phyloP scores from a whole-genome alignment of 2,329 filamentous ascomycete genomes.

The Leptographium radiaticola region DNA sequence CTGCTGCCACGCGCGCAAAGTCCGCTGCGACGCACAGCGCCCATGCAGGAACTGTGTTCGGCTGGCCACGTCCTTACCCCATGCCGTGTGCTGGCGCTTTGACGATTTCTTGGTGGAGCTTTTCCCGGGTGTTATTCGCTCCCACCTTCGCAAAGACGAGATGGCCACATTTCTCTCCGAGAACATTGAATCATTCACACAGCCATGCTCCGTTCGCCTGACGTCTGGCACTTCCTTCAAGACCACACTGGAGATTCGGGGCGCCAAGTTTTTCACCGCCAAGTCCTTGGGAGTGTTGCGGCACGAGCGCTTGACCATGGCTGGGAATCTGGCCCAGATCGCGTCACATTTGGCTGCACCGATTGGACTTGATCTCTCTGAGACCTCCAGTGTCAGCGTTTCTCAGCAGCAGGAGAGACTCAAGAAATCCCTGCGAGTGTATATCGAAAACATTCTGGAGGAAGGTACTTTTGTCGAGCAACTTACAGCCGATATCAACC shows the following conservation, averaged over 20 bases:
- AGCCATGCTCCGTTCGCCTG: conserved; percentile 30
- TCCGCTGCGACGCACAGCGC: conserved; percentile 41
- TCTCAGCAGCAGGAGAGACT: conserved; percentile 31
- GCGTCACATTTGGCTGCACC: conserved; percentile 30
- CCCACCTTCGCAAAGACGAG: conserved; percentile 36
- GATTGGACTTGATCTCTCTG: conserved; percentile 35
- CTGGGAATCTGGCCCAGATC: conserved; percentile 24
- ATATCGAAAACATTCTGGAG: conserved; percentile 32
- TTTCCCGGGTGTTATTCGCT: conserved; percentile 38
- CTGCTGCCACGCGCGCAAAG: conserved; percentile 46
- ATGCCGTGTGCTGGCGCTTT: conserved; percentile 47
- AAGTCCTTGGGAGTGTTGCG: conserved; percentile 32
- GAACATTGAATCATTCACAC: conserved; percentile 34
- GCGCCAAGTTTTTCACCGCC: conserved; percentile 38
- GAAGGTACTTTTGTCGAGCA: conserved; percentile 37
- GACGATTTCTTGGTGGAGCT: conserved; percentile 38
- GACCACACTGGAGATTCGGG: conserved; percentile 29
- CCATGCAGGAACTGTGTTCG: conserved; percentile 45
- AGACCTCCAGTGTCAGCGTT: conserved; percentile 18
- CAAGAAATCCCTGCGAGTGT: conserved; percentile 28
- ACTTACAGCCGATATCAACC: conserved; percentile 32
- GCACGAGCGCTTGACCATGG: conserved; percentile 35
- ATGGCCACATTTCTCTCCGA: conserved; percentile 34
- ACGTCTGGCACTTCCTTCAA: conserved; percentile 32
- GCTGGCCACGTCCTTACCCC: conserved; percentile 34